Conservation (phyloP, 2,329 filamentous ascomycete genomes). For the Metarhizium brunneum region DNA sequence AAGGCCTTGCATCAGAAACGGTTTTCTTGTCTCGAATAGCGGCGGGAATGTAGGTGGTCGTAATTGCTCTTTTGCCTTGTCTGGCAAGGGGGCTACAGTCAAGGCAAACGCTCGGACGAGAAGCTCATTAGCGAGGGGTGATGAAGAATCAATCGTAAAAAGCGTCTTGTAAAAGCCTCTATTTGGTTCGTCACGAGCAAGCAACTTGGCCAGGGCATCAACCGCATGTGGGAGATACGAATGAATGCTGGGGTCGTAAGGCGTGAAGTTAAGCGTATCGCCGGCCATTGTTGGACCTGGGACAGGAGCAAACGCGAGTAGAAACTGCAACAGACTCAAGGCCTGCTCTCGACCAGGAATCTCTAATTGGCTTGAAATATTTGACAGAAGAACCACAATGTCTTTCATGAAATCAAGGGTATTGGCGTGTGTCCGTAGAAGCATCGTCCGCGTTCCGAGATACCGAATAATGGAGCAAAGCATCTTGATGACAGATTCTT, state of each 20-base stretch:
- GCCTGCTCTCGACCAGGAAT: constrained; percentile 83
- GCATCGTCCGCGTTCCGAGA: constrained; percentile 79
- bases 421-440: constrained; percentile 73
- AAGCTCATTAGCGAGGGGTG: constrained; percentile 62
- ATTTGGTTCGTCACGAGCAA: constrained; percentile 91
- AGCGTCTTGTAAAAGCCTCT: constrained; percentile 74
- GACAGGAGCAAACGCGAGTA: constrained; percentile 80
- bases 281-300: constrained; percentile 54
- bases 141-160: constrained; percentile 61
- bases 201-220: constrained; percentile 81
- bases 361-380: constrained; percentile 72
- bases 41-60: constrained; percentile 52
- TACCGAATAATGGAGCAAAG: constrained; percentile 76
- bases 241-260: constrained; percentile 73
- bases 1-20: constrained; percentile 85
- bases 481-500: constrained; percentile 71
- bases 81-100: constrained; percentile 76
- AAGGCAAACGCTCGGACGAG: constrained; percentile 81
- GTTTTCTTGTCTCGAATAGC: constrained; percentile 74
- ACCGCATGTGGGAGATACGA: constrained; percentile 84
- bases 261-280: constrained; percentile 61
- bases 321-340: constrained; percentile 74
- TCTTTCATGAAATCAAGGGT: constrained; percentile 98
- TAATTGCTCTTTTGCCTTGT: constrained; percentile 41
- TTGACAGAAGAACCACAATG: constrained; percentile 78